phyloP scores from a whole-genome alignment of 1,139 yeast species.

The Blastobotrys buckinghamii region DNA sequence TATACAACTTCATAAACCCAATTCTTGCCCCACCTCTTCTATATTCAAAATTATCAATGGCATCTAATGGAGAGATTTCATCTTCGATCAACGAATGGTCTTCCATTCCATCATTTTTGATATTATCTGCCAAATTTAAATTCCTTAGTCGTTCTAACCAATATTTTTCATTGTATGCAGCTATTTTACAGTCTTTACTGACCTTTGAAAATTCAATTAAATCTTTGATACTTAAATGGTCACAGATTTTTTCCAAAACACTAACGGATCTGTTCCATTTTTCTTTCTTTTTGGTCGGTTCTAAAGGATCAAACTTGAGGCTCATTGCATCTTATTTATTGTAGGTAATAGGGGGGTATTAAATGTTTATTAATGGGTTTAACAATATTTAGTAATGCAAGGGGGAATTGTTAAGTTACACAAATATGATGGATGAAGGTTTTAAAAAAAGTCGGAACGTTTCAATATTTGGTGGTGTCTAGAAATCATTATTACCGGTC shows the following conservation, averaged over 20 bases:
- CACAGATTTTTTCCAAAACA: constrained; percentile 13
- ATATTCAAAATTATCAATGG: constrained; percentile 20
- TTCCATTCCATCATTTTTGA: constrained; percentile 21
- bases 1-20: constrained; percentile 21
- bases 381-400: too few relatives aligned
- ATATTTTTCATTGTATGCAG: constrained; percentile 33
- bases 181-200: constrained; percentile 33
- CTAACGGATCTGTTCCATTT: constrained; percentile 8
- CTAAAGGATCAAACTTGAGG: constrained; percentile 11
- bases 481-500: too few relatives aligned
- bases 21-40: constrained; percentile 10
- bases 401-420: too few relatives aligned
- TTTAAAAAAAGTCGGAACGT: too few relatives aligned
- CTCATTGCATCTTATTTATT: constrained; percentile 5
- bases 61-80: constrained; percentile 16
- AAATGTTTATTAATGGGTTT: too few relatives aligned
- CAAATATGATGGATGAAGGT: too few relatives aligned
- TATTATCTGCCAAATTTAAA: constrained; percentile 37
- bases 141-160: constrained; percentile 49
- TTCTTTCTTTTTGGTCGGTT: constrained; percentile 6
- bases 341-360: too few relatives aligned
- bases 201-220: constrained; percentile 29
- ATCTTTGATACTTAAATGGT: constrained; percentile 26
- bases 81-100: constrained; percentile 19
- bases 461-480: too few relatives aligned